Evolutionary conservation across 495 filamentous ascomycete species (phyloP).

Genomic region (Penicillium daleae): DNA sequence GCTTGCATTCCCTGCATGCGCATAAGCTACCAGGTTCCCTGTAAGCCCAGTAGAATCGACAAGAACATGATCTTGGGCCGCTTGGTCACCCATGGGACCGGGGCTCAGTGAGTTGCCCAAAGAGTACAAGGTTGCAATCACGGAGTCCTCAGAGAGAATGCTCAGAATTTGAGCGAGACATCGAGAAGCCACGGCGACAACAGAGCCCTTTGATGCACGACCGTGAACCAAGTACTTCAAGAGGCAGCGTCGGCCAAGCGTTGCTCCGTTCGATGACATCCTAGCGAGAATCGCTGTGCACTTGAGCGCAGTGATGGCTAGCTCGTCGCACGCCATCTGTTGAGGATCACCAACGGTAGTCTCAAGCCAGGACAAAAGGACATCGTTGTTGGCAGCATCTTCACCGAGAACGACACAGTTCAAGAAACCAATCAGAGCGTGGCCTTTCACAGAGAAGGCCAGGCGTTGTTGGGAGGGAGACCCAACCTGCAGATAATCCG

Average conservation of each 20-base stretch:
- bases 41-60: slow-evolving; percentile 31
- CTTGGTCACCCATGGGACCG: slow-evolving; percentile 46
- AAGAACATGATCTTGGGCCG: slow-evolving; percentile 33
- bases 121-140: slow-evolving; percentile 93
- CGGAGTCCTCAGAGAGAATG: slow-evolving; percentile 83
- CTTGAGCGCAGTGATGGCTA: slow-evolving; percentile 78
- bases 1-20: slow-evolving; percentile 68
- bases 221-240: slow-evolving; percentile 85
- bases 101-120: slow-evolving; percentile 90
- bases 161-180: slow-evolving; percentile 80
- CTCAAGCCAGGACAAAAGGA: slow-evolving; percentile 87
- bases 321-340: slow-evolving; percentile 75
- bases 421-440: slow-evolving; percentile 79
- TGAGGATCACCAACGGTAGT: slow-evolving; percentile 71
- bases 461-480: slow-evolving; percentile 86
- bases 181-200: slow-evolving; percentile 73
- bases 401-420: slow-evolving; percentile 81
- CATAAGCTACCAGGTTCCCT: slow-evolving; percentile 48
- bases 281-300: slow-evolving; percentile 80
- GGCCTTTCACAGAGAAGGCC: slow-evolving; percentile 82
- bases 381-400: slow-evolving; percentile 75
- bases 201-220: slow-evolving; percentile 59
- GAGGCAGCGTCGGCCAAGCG: slow-evolving; percentile 77
- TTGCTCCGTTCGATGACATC: slow-evolving; percentile 69
- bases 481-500: slow-evolving; percentile 84